phyloP scores from a whole-genome alignment of 306 rosid genomes.

The Leucaena leucocephala region DNA sequence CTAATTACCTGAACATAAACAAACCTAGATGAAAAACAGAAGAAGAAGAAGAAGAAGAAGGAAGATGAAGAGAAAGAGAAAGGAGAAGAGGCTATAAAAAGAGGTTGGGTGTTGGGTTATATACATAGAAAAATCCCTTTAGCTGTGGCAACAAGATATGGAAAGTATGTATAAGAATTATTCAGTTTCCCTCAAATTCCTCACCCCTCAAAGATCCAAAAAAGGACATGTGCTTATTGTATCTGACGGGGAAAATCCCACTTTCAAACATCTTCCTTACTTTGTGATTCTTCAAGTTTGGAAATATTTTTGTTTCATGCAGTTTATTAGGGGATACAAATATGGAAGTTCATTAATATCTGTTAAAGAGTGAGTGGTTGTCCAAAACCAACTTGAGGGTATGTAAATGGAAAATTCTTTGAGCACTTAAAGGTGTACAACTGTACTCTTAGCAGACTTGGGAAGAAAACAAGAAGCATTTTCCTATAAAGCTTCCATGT shows the following conservation, averaged over 20 bases:
- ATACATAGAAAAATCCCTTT: conserved; percentile 47
- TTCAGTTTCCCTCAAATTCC: background rate
- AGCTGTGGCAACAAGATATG: conserved; percentile 42
- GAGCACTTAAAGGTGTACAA: conserved; percentile 13
- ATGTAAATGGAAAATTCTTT: conserved; percentile 14
- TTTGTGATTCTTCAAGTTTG: conserved; percentile 28
- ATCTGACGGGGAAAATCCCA: conserved; percentile 7
- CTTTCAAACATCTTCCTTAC: conserved; percentile 20
- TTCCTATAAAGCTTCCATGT: conserved; percentile 19
- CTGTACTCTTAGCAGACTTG: conserved; percentile 11
- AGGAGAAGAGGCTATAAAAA: background rate
- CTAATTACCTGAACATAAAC: conserved; percentile 27
- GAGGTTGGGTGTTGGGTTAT: conserved; percentile 28
- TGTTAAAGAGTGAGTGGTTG: conserved; percentile 35
- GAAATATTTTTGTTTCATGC: conserved; percentile 46
- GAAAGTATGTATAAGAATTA: background rate
- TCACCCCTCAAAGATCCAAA: background rate
- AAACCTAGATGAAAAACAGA: background rate
- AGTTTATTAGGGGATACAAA: conserved; percentile 33
- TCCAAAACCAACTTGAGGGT: conserved; percentile 33
- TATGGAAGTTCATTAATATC: conserved; percentile 39
- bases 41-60: background rate
- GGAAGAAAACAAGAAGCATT: conserved; percentile 24
- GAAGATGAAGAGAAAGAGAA: background rate
- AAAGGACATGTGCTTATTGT: conserved; percentile 12